Percentiles rank a stretch among this genome's conserved stretches.
Evolutionary conservation across 1,284 basidiomycete species (phyloP).

Genomic region (Entoloma clypeatum): DNA sequence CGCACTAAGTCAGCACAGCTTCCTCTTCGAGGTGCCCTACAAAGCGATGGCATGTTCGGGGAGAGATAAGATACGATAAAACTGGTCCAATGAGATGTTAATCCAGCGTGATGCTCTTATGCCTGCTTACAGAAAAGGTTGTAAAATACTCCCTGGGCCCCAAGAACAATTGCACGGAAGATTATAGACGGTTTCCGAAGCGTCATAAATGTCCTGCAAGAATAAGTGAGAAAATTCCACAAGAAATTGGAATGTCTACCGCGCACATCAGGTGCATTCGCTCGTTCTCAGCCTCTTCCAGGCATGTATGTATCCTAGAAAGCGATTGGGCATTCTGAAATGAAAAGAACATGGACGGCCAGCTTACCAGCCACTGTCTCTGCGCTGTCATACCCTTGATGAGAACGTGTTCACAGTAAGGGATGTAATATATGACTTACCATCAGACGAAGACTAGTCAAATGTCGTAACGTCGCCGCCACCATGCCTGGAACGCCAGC

Average conservation of each 20-base stretch:
- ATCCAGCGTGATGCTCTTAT: constrained; percentile 1
- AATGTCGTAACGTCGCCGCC: constrained; percentile 81
- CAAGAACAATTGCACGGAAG: constrained; percentile 80
- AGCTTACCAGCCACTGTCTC: constrained; percentile 80
- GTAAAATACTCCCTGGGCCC: constrained; percentile 88
- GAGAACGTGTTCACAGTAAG: constrained; percentile 11
- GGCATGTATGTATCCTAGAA: constrained; percentile 62
- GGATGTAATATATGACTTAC: constrained; percentile 33
- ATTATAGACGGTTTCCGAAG: constrained; percentile 73
- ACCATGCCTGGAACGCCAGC: constrained; percentile 97
- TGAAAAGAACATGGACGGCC: not conserved
- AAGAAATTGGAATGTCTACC: constrained; percentile 3
- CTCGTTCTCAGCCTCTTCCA: constrained; percentile 96
- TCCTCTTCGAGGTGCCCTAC: constrained; percentile 93
- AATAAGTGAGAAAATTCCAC: constrained; percentile 14
- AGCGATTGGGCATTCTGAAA: not conserved
- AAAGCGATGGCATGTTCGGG: constrained; percentile 86
- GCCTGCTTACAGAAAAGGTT: constrained; percentile 76
- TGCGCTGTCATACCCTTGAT: constrained; percentile 43
- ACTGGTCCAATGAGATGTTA: constrained; percentile 38
- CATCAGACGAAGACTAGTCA: constrained; percentile 81
- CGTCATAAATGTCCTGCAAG: constrained; percentile 81
- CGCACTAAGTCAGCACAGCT: constrained; percentile 84
- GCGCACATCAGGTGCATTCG: constrained; percentile 86
- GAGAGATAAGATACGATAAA: constrained; percentile 80